Evolutionary conservation across 2,329 filamentous ascomycete species (phyloP), one percentile per base, ranked within the genome.

Genomic region (Hymenoscyphus linearis): DNA sequence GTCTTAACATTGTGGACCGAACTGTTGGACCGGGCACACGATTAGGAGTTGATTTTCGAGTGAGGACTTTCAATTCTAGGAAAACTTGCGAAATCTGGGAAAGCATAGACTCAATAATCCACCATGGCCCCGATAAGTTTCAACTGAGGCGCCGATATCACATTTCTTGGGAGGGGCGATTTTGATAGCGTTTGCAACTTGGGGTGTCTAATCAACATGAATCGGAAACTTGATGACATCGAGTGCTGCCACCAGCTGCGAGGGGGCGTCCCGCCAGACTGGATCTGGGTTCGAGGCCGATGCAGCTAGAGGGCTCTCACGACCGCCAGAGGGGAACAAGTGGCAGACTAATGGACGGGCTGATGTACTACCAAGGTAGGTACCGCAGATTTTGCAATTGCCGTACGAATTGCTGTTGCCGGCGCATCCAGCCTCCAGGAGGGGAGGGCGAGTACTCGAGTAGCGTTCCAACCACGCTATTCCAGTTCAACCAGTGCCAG

Each of bases 221-320:
- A 18, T 35, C 47, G 16, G 34, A 16, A 37, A 26, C 34, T 25
- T 34, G 27, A 34, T 47, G n/a, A 13, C 58, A 18, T 22, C 36
- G 22, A 35, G 35, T 27, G 37, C 35, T 18, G 37, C 18, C 31
- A 40, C 52, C 36, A 64, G 58, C 60, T 58, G 62, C 61, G 59
- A 57, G 59, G 61, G 66, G 60, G 61, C 18, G 61, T 64, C 57
- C 66, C 66, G 58, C 64, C 64, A 67, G 55, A 59, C 67, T 66
- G 64, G 67, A 68, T 65, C 34, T 36, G 64, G 65, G 58, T 57
- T 59, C 14, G 59, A 6, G 59, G 59, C 65, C 65, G 67, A 66
- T 54, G 26, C 44, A 44, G 22, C 35, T 57, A 36, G 31, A 52
- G 50, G 50, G 16, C 18, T 31, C 22, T 26, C 22, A 31, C 13